A percentile compares a stretch with the other conserved stretches of the same genome.
phyloP scores from a whole-genome alignment of 129 eudicot species.

The Centrapalus pauciflorus region DNA sequence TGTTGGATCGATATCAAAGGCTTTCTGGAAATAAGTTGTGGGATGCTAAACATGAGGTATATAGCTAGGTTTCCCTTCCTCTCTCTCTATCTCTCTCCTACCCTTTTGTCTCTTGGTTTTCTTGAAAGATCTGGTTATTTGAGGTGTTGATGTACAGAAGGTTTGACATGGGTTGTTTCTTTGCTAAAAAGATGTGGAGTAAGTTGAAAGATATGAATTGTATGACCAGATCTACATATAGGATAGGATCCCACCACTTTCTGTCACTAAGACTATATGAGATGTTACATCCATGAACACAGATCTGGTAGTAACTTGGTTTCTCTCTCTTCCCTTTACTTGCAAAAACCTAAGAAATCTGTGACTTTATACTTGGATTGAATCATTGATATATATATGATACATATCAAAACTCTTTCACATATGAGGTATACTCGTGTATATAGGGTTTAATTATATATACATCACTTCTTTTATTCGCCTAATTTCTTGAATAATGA shows the following conservation, averaged over 20 bases:
- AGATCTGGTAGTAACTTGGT: conserved; percentile 54
- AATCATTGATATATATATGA: conserved; percentile 6
- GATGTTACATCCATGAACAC: conserved; percentile 66
- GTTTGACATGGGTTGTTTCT: conserved; percentile 9
- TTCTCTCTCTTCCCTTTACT: conserved; percentile 46
- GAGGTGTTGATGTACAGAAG: conserved; percentile 23
- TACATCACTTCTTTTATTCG: no score
- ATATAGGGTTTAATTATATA: no score
- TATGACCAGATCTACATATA: conserved; percentile 67
- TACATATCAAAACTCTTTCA: no score
- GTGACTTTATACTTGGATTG: not conserved
- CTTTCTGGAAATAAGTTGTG: conserved; percentile 74
- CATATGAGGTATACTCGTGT: no score
- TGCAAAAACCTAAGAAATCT: conserved; percentile 36
- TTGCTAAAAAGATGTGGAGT: conserved; percentile 53
- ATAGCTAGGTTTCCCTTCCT: conserved; percentile 6
- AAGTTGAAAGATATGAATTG: conserved; percentile 37
- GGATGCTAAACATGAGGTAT: conserved; percentile 99
- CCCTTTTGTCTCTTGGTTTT: conserved; percentile 23
- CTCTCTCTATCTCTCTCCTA: not conserved
- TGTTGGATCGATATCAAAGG: conserved; percentile 74
- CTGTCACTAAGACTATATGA: conserved; percentile 27
- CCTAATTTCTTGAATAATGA: not conserved
- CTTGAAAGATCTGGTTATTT: conserved; percentile 26
- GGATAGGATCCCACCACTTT: conserved; percentile 33